These are phyloP conservation scores for Penicillium sp. DNA, from an alignment of 2,329 filamentous ascomycete genomes.

Conservation along the genomic window DNA sequence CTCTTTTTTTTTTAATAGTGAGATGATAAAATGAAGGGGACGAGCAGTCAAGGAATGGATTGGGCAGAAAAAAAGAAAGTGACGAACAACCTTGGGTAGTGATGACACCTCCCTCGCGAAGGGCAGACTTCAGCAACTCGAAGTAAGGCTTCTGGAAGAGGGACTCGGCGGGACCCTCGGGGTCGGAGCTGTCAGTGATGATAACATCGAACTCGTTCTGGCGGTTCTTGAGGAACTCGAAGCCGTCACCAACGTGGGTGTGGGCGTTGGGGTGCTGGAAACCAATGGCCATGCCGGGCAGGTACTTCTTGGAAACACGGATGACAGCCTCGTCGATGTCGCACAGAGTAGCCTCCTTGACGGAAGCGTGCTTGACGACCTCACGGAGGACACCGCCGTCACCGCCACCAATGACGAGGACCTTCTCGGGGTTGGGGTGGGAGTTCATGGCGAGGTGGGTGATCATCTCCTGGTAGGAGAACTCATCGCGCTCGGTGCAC, in stretches of 20 bases:
- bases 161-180: slow-evolving; percentile 91
- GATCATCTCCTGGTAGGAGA: slow-evolving; percentile 99
- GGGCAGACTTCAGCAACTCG: slow-evolving; percentile 83
- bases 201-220: slow-evolving; percentile 99
- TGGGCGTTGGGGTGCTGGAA: slow-evolving; percentile 93
- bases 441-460: slow-evolving; percentile 97
- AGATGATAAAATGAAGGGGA: slow-evolving; percentile 9
- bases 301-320: slow-evolving; percentile 96
- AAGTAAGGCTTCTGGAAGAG: slow-evolving; percentile 99
- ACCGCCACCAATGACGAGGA: slow-evolving; percentile 95
- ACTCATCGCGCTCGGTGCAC: slow-evolving; percentile 97
- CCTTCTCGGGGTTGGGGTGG: slow-evolving; percentile 96
- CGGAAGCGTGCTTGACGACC: slow-evolving; percentile 97
- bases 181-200: slow-evolving; percentile 98
- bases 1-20: slow-evolving; percentile 2
- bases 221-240: slow-evolving; percentile 96
- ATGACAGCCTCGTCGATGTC: slow-evolving; percentile 99
- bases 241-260: slow-evolving; percentile 92
- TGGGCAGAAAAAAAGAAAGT: slow-evolving; percentile 58
- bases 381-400: slow-evolving; percentile 97
- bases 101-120: slow-evolving; percentile 95
- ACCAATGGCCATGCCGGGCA: slow-evolving; percentile 88
- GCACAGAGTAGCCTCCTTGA: slow-evolving; percentile 94
- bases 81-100: slow-evolving; percentile 99
- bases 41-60: slow-evolving; percentile 18